These are phyloP conservation scores for Chlamydomonas applanata DNA, from an alignment of 139 green algal species.

Conservation along the genomic window DNA sequence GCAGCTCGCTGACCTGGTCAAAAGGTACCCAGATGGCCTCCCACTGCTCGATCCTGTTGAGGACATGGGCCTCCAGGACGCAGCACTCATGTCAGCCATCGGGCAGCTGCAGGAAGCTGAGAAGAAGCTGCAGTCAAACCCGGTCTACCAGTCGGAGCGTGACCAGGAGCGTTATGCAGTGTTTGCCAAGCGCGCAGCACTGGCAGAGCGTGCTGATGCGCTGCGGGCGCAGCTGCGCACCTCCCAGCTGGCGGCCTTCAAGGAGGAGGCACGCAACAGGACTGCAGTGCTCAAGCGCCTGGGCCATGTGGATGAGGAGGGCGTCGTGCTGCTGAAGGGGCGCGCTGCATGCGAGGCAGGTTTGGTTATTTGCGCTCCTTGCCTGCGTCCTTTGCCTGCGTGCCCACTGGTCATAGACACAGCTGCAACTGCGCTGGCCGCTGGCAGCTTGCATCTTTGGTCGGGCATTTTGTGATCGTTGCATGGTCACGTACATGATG, in stretches of 20 bases:
- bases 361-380: too few relatives aligned
- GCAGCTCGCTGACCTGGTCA: slow-evolving; percentile 45
- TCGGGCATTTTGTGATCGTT: too few relatives aligned
- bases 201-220: slow-evolving; percentile 26
- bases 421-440: too few relatives aligned
- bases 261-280: slow-evolving; percentile 59
- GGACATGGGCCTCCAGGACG: slow-evolving; percentile 81
- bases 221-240: slow-evolving; percentile 27
- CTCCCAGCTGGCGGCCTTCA: slow-evolving; percentile 33
- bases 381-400: too few relatives aligned
- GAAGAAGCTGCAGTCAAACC: slow-evolving; percentile 36
- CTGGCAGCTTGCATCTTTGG: too few relatives aligned
- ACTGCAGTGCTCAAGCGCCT: slow-evolving; percentile 79
- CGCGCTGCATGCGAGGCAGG: slow-evolving; percentile 64
- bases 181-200: slow-evolving; percentile 36
- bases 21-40: slow-evolving; percentile 34
- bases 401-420: too few relatives aligned
- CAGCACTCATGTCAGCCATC: slow-evolving; percentile 43
- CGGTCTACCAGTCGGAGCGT: slow-evolving; percentile 49
- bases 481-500: too few relatives aligned
- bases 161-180: slow-evolving; percentile 48
- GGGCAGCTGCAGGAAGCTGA: slow-evolving; percentile 36
- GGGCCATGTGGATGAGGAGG: slow-evolving; percentile 79
- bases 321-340: slow-evolving; percentile 59
- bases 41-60: slow-evolving; percentile 78